Conservation (phyloP, 2,329 filamentous ascomycete genomes). For the Penicillium sp. region DNA sequence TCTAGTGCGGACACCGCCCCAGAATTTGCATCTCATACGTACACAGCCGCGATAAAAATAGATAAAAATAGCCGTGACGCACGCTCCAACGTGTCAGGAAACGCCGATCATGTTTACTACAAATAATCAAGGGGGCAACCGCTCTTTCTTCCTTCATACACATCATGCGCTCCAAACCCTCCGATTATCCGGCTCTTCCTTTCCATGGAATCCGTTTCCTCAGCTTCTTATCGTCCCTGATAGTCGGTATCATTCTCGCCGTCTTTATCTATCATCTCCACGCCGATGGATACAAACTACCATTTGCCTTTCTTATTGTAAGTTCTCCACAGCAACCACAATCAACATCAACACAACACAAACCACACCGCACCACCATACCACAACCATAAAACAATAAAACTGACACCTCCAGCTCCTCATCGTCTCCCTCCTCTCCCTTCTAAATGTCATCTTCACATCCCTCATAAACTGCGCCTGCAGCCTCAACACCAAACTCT, state of each 20-base stretch:
- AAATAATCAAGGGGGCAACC: constrained; percentile 6
- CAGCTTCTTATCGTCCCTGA: constrained; percentile 53
- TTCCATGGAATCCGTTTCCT: constrained; percentile 43
- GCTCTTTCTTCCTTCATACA: constrained; percentile 3
- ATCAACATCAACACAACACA: neutral
- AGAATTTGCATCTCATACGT: neutral
- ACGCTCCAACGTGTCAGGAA: constrained; percentile 73
- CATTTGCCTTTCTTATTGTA: constrained; percentile 63
- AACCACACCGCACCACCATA: neutral
- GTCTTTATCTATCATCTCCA: constrained; percentile 59
- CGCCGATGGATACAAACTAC: constrained; percentile 53
- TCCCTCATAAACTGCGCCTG: constrained; percentile 53
- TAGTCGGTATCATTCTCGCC: constrained; percentile 56
- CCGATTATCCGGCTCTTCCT: constrained; percentile 40
- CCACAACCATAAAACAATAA: neutral
- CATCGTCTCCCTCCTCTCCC: constrained; percentile 52
- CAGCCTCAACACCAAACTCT: constrained; percentile 55
- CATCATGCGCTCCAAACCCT: constrained; percentile 38
- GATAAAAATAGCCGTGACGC: constrained; percentile 49
- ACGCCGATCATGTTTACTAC: constrained; percentile 23
- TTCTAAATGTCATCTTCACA: constrained; percentile 51
- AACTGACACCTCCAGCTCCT: constrained; percentile 47
- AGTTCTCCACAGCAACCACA: constrained; percentile 16
- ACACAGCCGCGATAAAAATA: constrained; percentile 21
- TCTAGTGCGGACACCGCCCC: neutral